Conservation (phyloP, 306 rosid species). For the Erythrophleum fordii region DNA sequence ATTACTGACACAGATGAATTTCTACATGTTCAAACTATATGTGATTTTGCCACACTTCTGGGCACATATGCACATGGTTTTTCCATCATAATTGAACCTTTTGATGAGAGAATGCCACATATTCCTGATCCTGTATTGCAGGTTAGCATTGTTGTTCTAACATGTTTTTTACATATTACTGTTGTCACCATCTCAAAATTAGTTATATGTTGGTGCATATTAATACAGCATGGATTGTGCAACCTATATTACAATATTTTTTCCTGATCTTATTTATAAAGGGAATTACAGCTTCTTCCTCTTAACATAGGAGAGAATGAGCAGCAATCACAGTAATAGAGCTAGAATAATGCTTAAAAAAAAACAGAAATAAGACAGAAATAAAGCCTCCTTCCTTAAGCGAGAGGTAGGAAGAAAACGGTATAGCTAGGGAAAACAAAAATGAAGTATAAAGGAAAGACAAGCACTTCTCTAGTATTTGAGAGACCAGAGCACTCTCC, state of each 20-base stretch:
- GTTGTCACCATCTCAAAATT: slow-evolving; percentile 19
- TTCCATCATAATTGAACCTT: slow-evolving; percentile 88
- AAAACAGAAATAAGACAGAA: too few species aligned
- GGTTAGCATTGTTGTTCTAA: slow-evolving; percentile 50
- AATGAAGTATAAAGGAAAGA: too few species aligned
- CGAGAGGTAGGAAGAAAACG: too few species aligned
- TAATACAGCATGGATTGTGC: background rate
- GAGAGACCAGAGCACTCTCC: too few species aligned
- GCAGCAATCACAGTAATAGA: too few species aligned
- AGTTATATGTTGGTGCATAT: background rate
- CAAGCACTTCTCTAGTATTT: too few species aligned
- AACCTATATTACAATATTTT: background rate
- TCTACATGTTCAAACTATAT: slow-evolving; percentile 86
- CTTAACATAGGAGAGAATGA: too few species aligned
- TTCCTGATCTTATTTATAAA: too few species aligned
- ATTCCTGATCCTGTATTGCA: slow-evolving; percentile 97
- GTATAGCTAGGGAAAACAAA: too few species aligned
- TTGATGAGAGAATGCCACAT: slow-evolving; percentile 97
- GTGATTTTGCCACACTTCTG: slow-evolving; percentile 94
- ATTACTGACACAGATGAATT: slow-evolving; percentile 94
- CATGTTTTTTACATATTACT: background rate
- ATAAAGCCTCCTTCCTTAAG: too few species aligned
- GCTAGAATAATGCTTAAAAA: too few species aligned
- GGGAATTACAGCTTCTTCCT: too few species aligned
- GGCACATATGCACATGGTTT: slow-evolving; percentile 93